phyloP scores from a whole-genome alignment of 192 early-diverging fungal species.

The Umbelopsis vinacea region DNA sequence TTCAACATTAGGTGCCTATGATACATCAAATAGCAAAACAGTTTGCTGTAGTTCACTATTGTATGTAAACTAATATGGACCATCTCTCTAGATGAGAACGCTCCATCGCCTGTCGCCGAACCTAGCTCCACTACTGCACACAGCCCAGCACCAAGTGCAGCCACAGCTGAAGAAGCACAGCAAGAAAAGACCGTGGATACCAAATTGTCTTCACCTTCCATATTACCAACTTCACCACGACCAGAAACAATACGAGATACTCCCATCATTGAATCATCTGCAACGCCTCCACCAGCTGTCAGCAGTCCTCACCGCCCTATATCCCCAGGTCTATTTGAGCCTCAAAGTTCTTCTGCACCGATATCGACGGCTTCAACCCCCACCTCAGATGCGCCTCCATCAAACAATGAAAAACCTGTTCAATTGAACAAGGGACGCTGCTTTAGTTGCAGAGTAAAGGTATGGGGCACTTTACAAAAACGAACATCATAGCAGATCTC shows the following conservation, averaged over 20 bases:
- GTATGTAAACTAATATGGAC: too few species aligned
- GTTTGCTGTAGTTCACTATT: too few species aligned
- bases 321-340: not conserved
- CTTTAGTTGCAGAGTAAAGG: conserved; percentile 70
- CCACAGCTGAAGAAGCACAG: not conserved
- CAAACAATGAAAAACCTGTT: conserved; percentile 48
- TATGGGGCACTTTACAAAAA: not conserved
- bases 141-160: not conserved
- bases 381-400: conserved; percentile 38
- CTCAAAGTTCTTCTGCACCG: conserved; percentile 16
- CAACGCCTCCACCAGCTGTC: not conserved
- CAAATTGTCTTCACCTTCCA: not conserved
- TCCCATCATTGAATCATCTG: not conserved
- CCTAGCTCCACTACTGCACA: too few species aligned
- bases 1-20: not conserved
- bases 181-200: not conserved
- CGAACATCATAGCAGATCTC: not conserved
- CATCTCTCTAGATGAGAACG: too few species aligned
- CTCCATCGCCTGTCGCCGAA: too few species aligned
- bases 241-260: conserved; percentile 2
- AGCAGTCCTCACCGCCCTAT: too few species aligned
- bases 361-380: conserved; percentile 39
- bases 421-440: conserved; percentile 75
- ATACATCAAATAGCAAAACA: too few species aligned
- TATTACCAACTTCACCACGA: not conserved